Evolutionary conservation across 352 stramenopile species (phyloP).

Genomic region (Pythium periplocum): DNA sequence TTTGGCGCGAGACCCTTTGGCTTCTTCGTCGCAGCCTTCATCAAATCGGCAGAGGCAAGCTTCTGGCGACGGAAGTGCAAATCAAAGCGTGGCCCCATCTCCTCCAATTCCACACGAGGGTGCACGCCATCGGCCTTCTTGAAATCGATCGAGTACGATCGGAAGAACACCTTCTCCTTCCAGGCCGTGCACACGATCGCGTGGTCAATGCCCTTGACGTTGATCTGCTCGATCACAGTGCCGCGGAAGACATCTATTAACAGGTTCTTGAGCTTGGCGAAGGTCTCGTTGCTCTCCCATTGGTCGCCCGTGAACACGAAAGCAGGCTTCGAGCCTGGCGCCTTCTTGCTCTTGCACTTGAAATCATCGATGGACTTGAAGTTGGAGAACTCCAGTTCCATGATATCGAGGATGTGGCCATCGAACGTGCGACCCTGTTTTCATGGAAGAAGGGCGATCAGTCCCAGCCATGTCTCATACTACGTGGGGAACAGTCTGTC

Average conservation of each 20-base stretch:
- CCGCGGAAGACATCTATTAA: constrained; percentile 97
- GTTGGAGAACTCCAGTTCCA: constrained; percentile 95
- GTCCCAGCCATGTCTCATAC: too few relatives aligned
- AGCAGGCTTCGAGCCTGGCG: constrained; percentile 93
- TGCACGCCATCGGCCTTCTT: constrained; percentile 85
- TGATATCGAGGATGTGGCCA: constrained; percentile 97
- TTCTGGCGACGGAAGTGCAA: constrained; percentile 92
- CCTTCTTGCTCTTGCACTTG: constrained; percentile 88
- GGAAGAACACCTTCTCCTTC: constrained; percentile 91
- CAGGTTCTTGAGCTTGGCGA: constrained; percentile 93
- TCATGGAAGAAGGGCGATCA: background rate
- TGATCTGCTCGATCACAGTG: constrained; percentile 93
- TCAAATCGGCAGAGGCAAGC: constrained; percentile 93
- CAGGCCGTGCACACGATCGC: constrained; percentile 96
- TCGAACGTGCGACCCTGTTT: constrained; percentile 94
- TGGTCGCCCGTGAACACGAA: constrained; percentile 95
- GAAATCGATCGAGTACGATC: constrained; percentile 95
- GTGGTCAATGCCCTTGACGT: constrained; percentile 96
- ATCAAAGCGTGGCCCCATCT: constrained; percentile 89
- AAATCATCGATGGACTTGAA: constrained; percentile 95
- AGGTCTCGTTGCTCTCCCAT: constrained; percentile 90
- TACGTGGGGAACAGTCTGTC: too few relatives aligned
- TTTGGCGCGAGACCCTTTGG: constrained; percentile 88
- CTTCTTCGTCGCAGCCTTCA: constrained; percentile 95
- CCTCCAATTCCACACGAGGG: constrained; percentile 83